Base-by-base conservation (phyloP, 805 yeast genomes). In the Candida xiaguanensis region DNA sequence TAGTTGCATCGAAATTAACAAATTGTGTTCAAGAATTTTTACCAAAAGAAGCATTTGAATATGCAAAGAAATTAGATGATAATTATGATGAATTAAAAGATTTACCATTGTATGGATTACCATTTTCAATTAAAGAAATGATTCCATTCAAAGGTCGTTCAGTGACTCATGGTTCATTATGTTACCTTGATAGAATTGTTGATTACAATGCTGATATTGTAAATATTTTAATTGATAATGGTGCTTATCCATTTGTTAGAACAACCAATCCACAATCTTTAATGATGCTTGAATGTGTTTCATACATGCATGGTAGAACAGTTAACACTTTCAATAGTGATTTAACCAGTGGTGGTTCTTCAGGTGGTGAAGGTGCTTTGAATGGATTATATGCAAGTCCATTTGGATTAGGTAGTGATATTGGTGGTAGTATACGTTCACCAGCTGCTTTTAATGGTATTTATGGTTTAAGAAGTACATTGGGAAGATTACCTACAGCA, bases 281-380 rank as follows among this genome's bases (percentile, higher is more conserved):
- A 41, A 53, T 52, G 57, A 46, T 50, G 42, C 49, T 50, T 5
- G 57, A 55, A 30, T 47, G 51, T 31, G 50, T 44, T 14, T 49
- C 55, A 11, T 44, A 41, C 37, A 22, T 44, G 23, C 48, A 39
- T 31, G 59, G 59, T 3, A 39, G 50, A 29, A 55, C 61, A 2
- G 45, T 38, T 11, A 55, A 55, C 30, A 43, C 59, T 1, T 35
- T 34, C 41, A 55, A 55, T 35, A 41, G 43, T n/a, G 34, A 36
- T 2, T 40, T 53, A 25, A 45, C 51, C 16, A 40, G 46, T 34
- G 61, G 61, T 18, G 61, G 61, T 1, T 45, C 51, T 17, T 49
- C 55, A 8, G 59, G 61, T 3, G 61, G 61, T 13, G 59, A 55
- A 42, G 59, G 58, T 20, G 46, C 55, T 3, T 30, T 53, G 16